Evolutionary conservation across 441 rosid genomes (phyloP), one percentile per base, ranked within the genome.

Genomic region (Jatropha multifida): DNA sequence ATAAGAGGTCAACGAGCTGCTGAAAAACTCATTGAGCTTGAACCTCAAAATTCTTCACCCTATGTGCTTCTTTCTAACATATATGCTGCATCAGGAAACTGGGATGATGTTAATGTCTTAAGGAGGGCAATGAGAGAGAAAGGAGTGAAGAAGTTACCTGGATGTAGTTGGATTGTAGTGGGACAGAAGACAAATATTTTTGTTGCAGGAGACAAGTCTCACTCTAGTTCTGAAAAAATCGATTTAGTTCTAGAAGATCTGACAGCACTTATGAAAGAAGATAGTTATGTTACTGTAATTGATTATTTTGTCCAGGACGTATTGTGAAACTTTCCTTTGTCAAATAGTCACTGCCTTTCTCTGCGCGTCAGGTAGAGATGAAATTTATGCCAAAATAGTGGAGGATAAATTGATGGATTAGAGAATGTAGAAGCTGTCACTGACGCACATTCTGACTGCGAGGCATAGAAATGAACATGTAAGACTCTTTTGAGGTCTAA

Each of bases 31-130:
- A 86, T 90, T 69, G 88, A 84, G 61, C 81, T 90, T 66, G 97
- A 94, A 72, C 97, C 97, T 20, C 83, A 87, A 72, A 91, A 87
- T 68, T 88, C 98, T 60, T 82, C 98, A 13, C 83, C 94, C 32
- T 91, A 90, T 84, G 88, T 92, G 73, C 89, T 91, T 68, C 95
- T 94, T 78, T 89, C 97, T 7, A 92, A 92, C 81, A 92, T 92
- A 80, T 85, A 85, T 82, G 95, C 98, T 63, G 93, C 97, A 56
- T 85, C 88, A 4, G 97, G 94, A 68, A 89, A 87, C 65, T 92
- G 97, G 97, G 85, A 86, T 42, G 86, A 88, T 84, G 97, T 85
- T 18, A 91, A 90, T 78, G 77, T 70, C 75, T 77, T 91, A 82
- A 90, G 96, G 84, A 88, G 81, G 83, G 83, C 70, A 81, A 94